These are phyloP conservation scores for Histomonas meleagridis DNA, from an alignment of 208 protist genomes.

Conservation along the genomic window DNA sequence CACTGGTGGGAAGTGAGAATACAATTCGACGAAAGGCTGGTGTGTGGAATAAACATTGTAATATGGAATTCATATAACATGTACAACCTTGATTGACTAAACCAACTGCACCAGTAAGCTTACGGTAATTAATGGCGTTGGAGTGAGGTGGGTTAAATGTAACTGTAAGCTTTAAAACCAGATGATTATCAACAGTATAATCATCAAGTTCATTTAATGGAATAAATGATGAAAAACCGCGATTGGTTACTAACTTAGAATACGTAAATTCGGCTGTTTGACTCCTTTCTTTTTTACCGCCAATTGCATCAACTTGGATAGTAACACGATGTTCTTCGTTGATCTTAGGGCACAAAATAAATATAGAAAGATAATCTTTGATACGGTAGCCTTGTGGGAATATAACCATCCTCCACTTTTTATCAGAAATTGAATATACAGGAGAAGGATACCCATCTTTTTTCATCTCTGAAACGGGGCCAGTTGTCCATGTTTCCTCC, in stretches of 20 bases:
- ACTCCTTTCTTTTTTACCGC: not conserved
- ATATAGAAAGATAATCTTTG: not conserved
- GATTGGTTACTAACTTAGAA: not conserved
- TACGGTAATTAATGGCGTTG: not conserved
- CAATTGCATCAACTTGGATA: not conserved
- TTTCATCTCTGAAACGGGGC: not conserved
- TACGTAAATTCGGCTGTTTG: not conserved
- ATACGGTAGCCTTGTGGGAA: not conserved
- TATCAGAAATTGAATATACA: not conserved
- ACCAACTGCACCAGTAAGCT: not conserved
- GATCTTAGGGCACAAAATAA: not conserved
- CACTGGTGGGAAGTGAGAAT: not conserved
- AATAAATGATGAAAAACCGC: not conserved
- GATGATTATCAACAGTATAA: not conserved
- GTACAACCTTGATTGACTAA: not conserved
- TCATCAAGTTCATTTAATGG: not conserved
- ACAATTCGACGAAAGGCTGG: not conserved
- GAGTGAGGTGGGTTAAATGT: conserved; percentile 5
- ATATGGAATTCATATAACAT: not conserved
- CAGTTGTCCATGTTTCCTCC: not conserved
- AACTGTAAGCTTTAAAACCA: not conserved
- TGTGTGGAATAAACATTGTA: conserved; percentile 4
- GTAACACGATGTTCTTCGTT: not conserved
- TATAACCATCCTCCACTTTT: not conserved
- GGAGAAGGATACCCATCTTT: not conserved